Evolutionary conservation across 352 stramenopile species (phyloP), one percentile per base, ranked within the genome.

Genomic region (Globisporangium splendens): DNA sequence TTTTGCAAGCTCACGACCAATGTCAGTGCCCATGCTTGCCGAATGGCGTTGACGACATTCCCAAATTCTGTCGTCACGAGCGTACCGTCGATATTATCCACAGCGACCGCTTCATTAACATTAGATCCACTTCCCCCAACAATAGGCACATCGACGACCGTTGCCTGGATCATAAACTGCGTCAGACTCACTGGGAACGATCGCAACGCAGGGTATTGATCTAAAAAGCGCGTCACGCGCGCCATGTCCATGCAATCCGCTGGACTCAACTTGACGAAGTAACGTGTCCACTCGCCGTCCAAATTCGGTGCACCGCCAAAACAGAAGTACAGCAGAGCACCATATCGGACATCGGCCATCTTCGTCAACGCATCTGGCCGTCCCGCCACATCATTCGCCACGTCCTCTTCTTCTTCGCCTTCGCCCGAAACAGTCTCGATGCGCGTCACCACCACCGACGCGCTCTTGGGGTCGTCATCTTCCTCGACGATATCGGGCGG

Each of bases 241-340:
- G 68, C 50, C 50, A 73, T 72, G 21, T 75, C 68, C 35, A 83
- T 68, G n/a, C 66, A 77, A n/a, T 87, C 77, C 11, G 72, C 61
- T 5, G 46, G 28, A 11, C 61, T 65, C 20, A 87, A 51, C 11
- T 66, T 43, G 1, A 64, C 59, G 65, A 83, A 84, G 42, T 50
- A 68, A 39, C 44, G 55, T 14, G 62, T 73, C 79, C 77, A 89
- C 28, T 80, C 57, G 14, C 49, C 28, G 52, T 71, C 69, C 35
- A 89, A 59, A 64, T 72, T 72, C 7, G 77, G 77, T 31, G 75
- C 77, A 0, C 77, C 79, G 53, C 77, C 71, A 55, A 79, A 79
- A 61, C 73, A 85, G 65, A 86, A 72, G 47, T 87, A 86, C 50
- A 89, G 66, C 49, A 81, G 64, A 46, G 72, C 56, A 8, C 75